Evolutionary conservation across 2,329 filamentous ascomycete species (phyloP), one percentile per base, ranked within the genome.

Genomic region (Pseudogymnoascus sp.): DNA sequence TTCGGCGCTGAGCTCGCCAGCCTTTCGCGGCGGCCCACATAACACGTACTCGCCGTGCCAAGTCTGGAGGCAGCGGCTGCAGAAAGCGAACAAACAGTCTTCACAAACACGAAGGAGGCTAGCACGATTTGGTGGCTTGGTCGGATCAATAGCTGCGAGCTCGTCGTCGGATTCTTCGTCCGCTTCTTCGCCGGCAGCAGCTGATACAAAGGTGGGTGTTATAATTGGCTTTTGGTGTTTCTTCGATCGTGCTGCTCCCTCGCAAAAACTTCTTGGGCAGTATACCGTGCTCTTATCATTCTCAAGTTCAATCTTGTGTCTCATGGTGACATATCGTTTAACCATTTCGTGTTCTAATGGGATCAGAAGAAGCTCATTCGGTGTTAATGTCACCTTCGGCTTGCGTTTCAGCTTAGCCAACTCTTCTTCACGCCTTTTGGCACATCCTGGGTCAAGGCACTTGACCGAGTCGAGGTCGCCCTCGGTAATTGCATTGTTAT

Each of bases 241-340:
- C 71, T 87, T 89, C 21, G 88, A 91, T 51, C 85, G 84, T 27
- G 92, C 92, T 2, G 92, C 90, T 5, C 91, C 92, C 74, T 94
- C 90, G 73, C 94, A 99, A 91, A 92, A 97, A 62, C 86, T 81
- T 7, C 94, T 85, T 0, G 94, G 94, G 70, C 94, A 99, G 73
- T 96, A 97, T 35, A 97, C 83, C 0, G 92, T 97, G 63, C 87
- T 88, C 71, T 92, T 95, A 75, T 97, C 92, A 0, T 91, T 87
- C 74, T 97, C 94, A 2, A 97, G 84, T 72, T 91, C 89, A 66
- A 89, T 90, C 77, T 97, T 97, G 71, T 96, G 90, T 76, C 94
- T 97, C 64, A 97, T 81, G 38, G 86, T 86, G 4, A 96, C 90
- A 72, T 95, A 99, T 62, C 94, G 88, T 70, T 90, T 87, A 2